phyloP scores from a whole-genome alignment of 2,329 filamentous ascomycete genomes.

The Aureobasidium zeae region DNA sequence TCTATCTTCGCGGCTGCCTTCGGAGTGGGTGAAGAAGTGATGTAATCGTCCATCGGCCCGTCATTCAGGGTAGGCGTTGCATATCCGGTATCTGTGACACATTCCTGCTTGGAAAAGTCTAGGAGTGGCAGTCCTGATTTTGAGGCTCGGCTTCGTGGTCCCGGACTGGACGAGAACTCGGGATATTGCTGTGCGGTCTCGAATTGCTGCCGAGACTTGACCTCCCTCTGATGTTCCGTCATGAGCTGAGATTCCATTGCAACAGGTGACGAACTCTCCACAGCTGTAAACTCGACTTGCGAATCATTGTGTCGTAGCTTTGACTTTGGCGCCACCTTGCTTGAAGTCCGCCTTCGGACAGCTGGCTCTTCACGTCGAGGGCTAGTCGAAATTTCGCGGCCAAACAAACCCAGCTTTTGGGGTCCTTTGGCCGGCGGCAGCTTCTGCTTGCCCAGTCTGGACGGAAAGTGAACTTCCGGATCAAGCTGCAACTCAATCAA shows the following conservation, averaged over 20 bases:
- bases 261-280: conserved; percentile 49
- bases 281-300: conserved; percentile 65
- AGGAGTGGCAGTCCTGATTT: conserved; percentile 21
- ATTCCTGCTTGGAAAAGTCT: conserved; percentile 22
- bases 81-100: conserved; percentile 25
- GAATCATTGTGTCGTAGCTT: conserved; percentile 70
- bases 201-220: conserved; percentile 59
- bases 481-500: conserved; percentile 10
- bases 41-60: conserved; percentile 36
- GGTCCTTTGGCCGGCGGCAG: conserved; percentile 17
- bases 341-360: background rate
- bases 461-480: no score
- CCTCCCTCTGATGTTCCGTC: conserved; percentile 71
- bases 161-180: conserved; percentile 52
- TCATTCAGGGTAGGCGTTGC: conserved; percentile 37
- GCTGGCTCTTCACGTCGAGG: conserved; percentile 1
- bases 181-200: conserved; percentile 59
- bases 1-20: conserved; percentile 26
- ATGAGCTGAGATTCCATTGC: conserved; percentile 59
- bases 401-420: conserved; percentile 12
- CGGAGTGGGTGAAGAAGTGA: conserved; percentile 46
- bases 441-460: conserved; percentile 12
- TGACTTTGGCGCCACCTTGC: conserved; percentile 23
- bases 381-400: conserved; percentile 18
- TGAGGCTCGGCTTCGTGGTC: conserved; percentile 21